Evolutionary conservation across 352 stramenopile genomes (phyloP), one percentile per base, ranked within the genome.

Genomic region (Phytophthora parvispora): DNA sequence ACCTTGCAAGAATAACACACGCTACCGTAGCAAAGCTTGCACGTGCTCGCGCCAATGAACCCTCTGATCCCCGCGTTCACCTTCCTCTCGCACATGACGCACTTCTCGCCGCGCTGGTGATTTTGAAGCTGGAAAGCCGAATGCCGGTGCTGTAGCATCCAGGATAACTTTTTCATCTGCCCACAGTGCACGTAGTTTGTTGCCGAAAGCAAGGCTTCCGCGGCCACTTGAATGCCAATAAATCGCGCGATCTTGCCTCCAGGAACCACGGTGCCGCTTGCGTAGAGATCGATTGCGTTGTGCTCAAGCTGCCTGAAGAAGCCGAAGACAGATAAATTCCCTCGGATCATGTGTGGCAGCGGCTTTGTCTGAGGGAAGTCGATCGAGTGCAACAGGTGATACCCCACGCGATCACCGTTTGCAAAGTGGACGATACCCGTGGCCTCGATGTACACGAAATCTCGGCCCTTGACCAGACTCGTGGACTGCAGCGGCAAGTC

Each of bases 251-350:
- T 32, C 2, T 55, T 48, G 3, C 56, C 56, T 34, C 56, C 43
- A 27, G 56, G 43, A 25, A 47, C 56, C 7, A 55, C 27, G 12
- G 56, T 64, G 12, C 56, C 48, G 15, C 34, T 47, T 9, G 56
- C 48, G 22, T 55, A 49, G n/a, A 43, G 42, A 13, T 69, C 45
- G 20, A 69, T 64, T 7, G 24, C 38, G 36, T 64, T 64, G 29
- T 55, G 22, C 20, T 56, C 43, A 4, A 43, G 18, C 16, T 64
- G 45, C 29, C 66, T 53, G 54, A 71, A 81, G 32, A 81, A 42
- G 2, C 50, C 66, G 48, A 67, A 78, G 42, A 78, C 64, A 18
- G 74, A 81, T 9, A 78, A 62, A 63, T 78, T 77, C 22, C 69
- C 74, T 4, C 74, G 69, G 31, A 67, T 60, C 43, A 64, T 65